Evolutionary conservation across 1,284 basidiomycete species (phyloP), one percentile per base, ranked within the genome.

Genomic region (Exobasidium cylindrosporum): DNA sequence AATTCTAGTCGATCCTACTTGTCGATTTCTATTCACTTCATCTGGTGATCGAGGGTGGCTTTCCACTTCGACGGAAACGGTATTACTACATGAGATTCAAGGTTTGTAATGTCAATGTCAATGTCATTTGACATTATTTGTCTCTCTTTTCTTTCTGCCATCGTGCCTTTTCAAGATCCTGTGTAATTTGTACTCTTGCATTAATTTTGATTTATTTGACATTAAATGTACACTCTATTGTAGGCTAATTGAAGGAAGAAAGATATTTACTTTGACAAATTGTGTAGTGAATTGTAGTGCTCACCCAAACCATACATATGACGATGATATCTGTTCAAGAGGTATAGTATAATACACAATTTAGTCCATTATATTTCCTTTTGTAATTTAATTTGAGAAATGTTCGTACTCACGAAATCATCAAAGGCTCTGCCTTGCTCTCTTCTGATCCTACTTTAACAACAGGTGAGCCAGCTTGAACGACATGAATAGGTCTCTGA

Each of bases 11-110:
- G 95, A 97, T 82, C 86, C 89, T 31, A 88, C 87, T 1, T 88
- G 86, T 26, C 84, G 87, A 60, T 97, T 94, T 81, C 84, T 98
- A 73, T 86, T 95, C 63, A 91, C 90, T 72, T 90, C 92, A 5
- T 93, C 91, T 67, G 95, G 95, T 45, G 94, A 95, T 78, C 85
- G 95, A 58, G 95, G 94, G 47, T 97, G 93, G 91, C 90, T 75
- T 62, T 60, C 70, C 0, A 53, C 57, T 23, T 72, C 66, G 31
- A 76, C 76, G 0, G 77, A 79, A 53, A 70, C 73, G 4, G 61
- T 79, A 29, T 65, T 79, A 26, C 60, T 78, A 14, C 74, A 77
- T 47, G 76, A 79, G 58, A 65, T 78, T 28, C 47, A 28, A 28
- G 21, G n/a, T 2, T 13, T 28, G 26, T 24, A 23, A 14, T 50